Conservation (phyloP, 768 basidiomycete species). For the Sarcomyxa edulis region DNA sequence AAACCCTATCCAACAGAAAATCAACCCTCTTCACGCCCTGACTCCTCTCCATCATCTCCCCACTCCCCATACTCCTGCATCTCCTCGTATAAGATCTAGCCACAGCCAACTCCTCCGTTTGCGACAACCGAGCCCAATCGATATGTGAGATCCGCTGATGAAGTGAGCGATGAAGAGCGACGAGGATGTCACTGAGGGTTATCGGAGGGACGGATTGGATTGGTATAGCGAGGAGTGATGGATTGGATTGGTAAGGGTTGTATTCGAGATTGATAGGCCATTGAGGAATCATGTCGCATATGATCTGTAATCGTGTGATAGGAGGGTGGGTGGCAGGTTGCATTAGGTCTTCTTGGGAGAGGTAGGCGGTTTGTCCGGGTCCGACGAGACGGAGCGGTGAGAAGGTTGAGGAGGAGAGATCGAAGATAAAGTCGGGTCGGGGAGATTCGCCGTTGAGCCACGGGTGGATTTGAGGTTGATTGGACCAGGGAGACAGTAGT, state of each 20-base stretch:
- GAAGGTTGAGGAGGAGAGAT: constrained; percentile 46
- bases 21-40: constrained; percentile 60
- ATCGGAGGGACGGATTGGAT: constrained; percentile 29
- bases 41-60: constrained; percentile 30
- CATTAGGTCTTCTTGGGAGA: constrained; percentile 40
- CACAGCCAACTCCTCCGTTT: constrained; percentile 23
- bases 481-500: constrained; percentile 16
- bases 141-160: constrained; percentile 36
- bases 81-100: constrained; percentile 32
- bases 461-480: constrained; percentile 32
- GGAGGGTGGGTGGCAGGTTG: constrained; percentile 55
- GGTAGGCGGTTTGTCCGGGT: constrained; percentile 27
- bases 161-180: constrained; percentile 42
- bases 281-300: constrained; percentile 48
- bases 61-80: constrained; percentile 24
- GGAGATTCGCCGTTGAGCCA: constrained; percentile 48
- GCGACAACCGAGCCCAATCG: constrained; percentile 30
- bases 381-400: constrained; percentile 35
- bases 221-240: constrained; percentile 10
- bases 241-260: constrained; percentile 14
- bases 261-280: constrained; percentile 57
- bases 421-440: constrained; percentile 44
- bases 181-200: constrained; percentile 53
- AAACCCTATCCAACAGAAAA: constrained; percentile 42
- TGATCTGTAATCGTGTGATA: constrained; percentile 48